Evolutionary conservation across 2,329 filamentous ascomycete genomes (phyloP).

Genomic region (Sporothrix humicola): DNA sequence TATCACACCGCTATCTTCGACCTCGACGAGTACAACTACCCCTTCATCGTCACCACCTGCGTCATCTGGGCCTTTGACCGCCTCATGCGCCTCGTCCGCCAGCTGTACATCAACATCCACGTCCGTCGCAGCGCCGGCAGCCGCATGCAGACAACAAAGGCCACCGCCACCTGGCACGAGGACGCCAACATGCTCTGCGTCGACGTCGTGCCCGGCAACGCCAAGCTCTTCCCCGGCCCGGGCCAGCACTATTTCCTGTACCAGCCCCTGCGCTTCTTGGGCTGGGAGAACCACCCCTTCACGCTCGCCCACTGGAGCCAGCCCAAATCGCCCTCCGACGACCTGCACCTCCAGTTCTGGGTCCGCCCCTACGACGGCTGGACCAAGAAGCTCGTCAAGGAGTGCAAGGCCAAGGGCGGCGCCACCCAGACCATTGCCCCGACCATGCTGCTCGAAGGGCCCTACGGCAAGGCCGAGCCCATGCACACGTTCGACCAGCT

Average conservation of each 20-base stretch:
- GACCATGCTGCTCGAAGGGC: constrained; percentile 37
- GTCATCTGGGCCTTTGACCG: constrained; percentile 40
- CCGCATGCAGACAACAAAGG: constrained; percentile 31
- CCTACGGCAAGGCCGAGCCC: constrained; percentile 37
- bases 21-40: constrained; percentile 34
- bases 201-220: constrained; percentile 32
- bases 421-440: constrained; percentile 20
- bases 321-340: not conserved
- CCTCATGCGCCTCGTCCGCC: constrained; percentile 49
- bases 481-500: constrained; percentile 37
- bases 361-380: constrained; percentile 38
- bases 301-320: constrained; percentile 47
- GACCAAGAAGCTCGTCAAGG: constrained; percentile 35
- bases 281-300: constrained; percentile 60
- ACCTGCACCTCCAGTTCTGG: constrained; percentile 35
- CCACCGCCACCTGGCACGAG: constrained; percentile 33
- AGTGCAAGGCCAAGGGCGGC: constrained; percentile 34
- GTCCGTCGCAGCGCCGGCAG: constrained; percentile 30
- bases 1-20: constrained; percentile 37
- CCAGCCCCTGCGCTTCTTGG: constrained; percentile 48
- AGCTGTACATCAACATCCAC: constrained; percentile 49
- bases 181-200: constrained; percentile 35
- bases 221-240: constrained; percentile 41
- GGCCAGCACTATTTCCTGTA: constrained; percentile 56
- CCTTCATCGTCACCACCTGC: constrained; percentile 34